A percentile compares a stretch with the other conserved stretches of the same genome.
Conservation (phyloP, 2,329 filamentous ascomycete genomes). For the Geoglossum cookeanum region DNA sequence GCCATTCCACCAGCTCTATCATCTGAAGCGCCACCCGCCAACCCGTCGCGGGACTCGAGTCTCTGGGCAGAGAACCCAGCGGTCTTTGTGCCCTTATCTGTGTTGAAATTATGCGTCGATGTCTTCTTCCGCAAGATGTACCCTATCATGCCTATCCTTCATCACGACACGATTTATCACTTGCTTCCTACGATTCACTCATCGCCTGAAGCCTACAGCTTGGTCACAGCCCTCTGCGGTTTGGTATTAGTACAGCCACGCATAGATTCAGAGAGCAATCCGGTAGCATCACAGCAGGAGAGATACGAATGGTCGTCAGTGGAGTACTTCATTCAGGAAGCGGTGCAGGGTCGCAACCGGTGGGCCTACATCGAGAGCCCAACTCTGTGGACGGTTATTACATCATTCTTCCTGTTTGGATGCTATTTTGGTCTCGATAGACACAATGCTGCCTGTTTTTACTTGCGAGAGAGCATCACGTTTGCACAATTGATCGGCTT, state of each 20-base stretch:
- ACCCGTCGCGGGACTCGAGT: background rate
- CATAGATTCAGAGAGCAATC: conserved; percentile 25
- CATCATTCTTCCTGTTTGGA: conserved; percentile 63
- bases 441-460: conserved; percentile 62
- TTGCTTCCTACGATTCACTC: conserved; percentile 19
- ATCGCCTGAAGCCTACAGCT: conserved; percentile 36
- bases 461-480: conserved; percentile 58
- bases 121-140: conserved; percentile 54
- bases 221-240: conserved; percentile 43
- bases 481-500: conserved; percentile 41
- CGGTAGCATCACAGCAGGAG: conserved; percentile 8
- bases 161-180: conserved; percentile 40
- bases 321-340: conserved; percentile 49
- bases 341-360: conserved; percentile 41
- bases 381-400: conserved; percentile 40
- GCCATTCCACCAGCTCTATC: background rate
- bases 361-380: conserved; percentile 40
- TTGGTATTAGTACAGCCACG: conserved; percentile 52
- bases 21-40: background rate
- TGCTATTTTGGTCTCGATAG: conserved; percentile 52
- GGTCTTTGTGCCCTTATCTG: conserved; percentile 20
- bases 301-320: conserved; percentile 21
- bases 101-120: conserved; percentile 45
- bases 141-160: conserved; percentile 41
- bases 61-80: background rate